These are phyloP conservation scores for Aspergillus candidus DNA, from an alignment of 2,329 filamentous ascomycete species.

Conservation along the genomic window DNA sequence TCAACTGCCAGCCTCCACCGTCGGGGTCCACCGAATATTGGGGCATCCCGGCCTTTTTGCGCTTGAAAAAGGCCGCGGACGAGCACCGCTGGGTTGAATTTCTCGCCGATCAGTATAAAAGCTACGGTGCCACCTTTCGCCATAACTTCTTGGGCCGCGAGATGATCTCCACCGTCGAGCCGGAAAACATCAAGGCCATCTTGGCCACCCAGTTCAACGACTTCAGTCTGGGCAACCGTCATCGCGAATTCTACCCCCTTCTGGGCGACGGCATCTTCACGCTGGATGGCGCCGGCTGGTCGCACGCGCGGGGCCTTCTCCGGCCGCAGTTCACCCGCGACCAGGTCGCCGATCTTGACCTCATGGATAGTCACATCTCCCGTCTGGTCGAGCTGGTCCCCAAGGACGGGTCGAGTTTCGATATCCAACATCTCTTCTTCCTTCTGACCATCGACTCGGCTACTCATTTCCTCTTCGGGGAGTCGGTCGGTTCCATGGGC, in stretches of 20 bases:
- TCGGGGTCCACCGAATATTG: constrained; percentile 11
- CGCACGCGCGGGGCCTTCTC: constrained; percentile 69
- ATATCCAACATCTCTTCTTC: constrained; percentile 74
- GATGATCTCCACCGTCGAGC: constrained; percentile 30
- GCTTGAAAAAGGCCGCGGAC: constrained; percentile 18
- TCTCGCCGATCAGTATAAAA: constrained; percentile 18
- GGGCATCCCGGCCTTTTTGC: constrained; percentile 22
- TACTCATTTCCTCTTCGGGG: constrained; percentile 79
- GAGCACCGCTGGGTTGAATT: constrained; percentile 28
- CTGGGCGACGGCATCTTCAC: constrained; percentile 51
- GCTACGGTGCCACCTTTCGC: constrained; percentile 21
- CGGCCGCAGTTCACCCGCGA: constrained; percentile 82
- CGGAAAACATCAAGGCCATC: constrained; percentile 72
- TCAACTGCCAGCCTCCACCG: constrained; percentile 20
- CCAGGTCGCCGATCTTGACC: constrained; percentile 62
- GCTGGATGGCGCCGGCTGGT: constrained; percentile 73
- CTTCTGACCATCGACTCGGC: constrained; percentile 75
- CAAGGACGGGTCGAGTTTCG: constrained; percentile 46
- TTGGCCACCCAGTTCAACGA: constrained; percentile 76
- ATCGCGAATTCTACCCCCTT: constrained; percentile 55
- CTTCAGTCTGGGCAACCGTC: constrained; percentile 70
- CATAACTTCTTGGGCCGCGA: constrained; percentile 16
- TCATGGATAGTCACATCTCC: constrained; percentile 72
- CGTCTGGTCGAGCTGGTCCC: constrained; percentile 60
- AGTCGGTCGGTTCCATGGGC: constrained; percentile 57